Evolutionary conservation across 441 rosid genomes (phyloP), one percentile per base, ranked within the genome.

Genomic region (Brassica hybrid): DNA sequence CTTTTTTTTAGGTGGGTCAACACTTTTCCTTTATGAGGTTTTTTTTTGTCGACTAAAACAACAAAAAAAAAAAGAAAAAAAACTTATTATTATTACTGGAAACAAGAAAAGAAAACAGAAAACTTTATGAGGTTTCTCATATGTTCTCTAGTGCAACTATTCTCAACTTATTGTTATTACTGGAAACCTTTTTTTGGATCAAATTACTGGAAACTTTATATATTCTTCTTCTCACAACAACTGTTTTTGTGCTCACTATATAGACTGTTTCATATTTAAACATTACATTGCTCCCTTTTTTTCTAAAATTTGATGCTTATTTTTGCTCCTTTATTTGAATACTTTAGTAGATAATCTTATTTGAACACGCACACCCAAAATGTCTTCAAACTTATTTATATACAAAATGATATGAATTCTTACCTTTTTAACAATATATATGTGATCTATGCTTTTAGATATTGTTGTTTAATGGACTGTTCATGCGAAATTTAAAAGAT

Each of bases 101-200:
- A 25, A 25, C 27, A 25, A 25, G 27, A 25, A 25, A 25, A 25
- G 27, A 25, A 25, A 25, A 25, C 0, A 25, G 27, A 25, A 25
- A 25, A 25, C 27, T 27, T 27, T 27, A 27, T 27, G 32, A n/a
- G 61, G 75, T 57, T 50, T 73, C 70, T 61, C 41, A 60, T 67
- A 11, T 65, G 72, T 34, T 72, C 61, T 74, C 64, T 74, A 69
- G 10, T 63, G 57, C 67, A 41, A 43, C 69, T 72, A 52, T 74
- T 54, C 78, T 69, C 71, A 43, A 64, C 75, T 69, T 74, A 69
- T 74, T 69, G 75, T 69, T 70, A 69, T 45, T 69, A 65, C 36
- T 30, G 38, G 72, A 69, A 74, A n/a, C n/a, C n/a, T n/a, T n/a
- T n/a, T n/a, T n/a, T n/a, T n/a, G 27, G 27, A 25, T 25, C 27